Evolutionary conservation across 768 basidiomycete species (phyloP), one percentile per base, ranked within the genome.

Genomic region (Leccinum rimulosum): DNA sequence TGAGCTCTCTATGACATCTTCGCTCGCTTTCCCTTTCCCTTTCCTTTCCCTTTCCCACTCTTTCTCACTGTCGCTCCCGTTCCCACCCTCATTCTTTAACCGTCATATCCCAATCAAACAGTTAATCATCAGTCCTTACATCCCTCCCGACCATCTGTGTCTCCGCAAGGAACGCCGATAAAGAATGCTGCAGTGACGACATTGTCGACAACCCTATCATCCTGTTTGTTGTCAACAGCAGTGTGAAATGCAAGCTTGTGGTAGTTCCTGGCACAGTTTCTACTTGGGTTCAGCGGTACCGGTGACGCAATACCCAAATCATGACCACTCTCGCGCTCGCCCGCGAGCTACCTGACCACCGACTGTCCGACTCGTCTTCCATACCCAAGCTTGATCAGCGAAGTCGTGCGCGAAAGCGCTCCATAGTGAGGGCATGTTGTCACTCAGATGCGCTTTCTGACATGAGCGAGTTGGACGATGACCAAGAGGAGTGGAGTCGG

Each of bases 381-480:
- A 30, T 61, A 50, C 67, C 69, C 0, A 67, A 59, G 14, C 65
- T 72, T 8, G 66, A 61, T 58, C 59, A 64, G 43, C 57, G 56
- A 6, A 52, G n/a, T 2, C 60, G 63, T 2, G 72, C 61, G 17
- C 73, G 70, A 50, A 77, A 56, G 15, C 76, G 75, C 6, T 74
- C 70, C 31, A 76, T 68, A 19, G 79, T 77, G 6, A 67, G 70
- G n/a, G 73, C 68, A 15, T 77, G 71, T 28, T 78, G 73, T 49
- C 75, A 71, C 54, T 80, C 81, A 10, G 74, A 74, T 2, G 77
- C 76, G 59, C 71, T 81, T 63, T 82, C 81, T 1, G 75, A 73
- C 43, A 79, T 74, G 47, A 78, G 75, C 0, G 76, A 77, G 36
- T 74, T 80, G 27, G 76, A 72, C 9, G 73, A 68, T 6, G 74